Evolutionary conservation across 306 rosid species (phyloP).

Genomic region (Calophaca sinica): DNA sequence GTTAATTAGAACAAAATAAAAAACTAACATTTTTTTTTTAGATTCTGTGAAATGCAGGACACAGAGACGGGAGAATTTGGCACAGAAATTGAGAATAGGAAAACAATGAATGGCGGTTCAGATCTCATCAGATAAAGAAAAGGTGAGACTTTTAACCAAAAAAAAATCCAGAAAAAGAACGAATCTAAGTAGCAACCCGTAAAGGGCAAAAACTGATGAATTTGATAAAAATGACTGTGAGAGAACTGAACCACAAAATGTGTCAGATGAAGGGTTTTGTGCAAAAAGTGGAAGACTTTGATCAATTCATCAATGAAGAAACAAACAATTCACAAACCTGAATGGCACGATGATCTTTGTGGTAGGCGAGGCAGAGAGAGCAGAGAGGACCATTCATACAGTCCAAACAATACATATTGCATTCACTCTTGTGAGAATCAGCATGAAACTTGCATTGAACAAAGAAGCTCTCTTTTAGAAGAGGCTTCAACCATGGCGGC

Average conservation of each 20-base stretch:
- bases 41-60: no score
- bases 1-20: conserved; percentile 7
- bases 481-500: conserved; percentile 99
- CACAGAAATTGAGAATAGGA: conserved; percentile 3
- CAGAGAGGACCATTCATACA: conserved; percentile 95
- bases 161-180: neutral
- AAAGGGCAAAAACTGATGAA: no score
- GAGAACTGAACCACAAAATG: neutral
- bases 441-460: conserved; percentile 93
- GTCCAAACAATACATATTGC: conserved; percentile 97
- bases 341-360: conserved; percentile 89
- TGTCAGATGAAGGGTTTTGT: conserved; percentile 28
- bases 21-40: conserved; percentile 30
- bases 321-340: conserved; percentile 59
- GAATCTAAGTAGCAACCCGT: no score
- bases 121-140: conserved; percentile 11
- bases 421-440: conserved; percentile 95
- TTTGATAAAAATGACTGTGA: no score
- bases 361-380: conserved; percentile 82
- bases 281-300: neutral
- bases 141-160: conserved; percentile 2
- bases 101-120: conserved; percentile 24
- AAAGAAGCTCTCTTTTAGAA: conserved; percentile 81
- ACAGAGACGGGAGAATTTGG: no score
- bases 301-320: no score